phyloP scores from a whole-genome alignment of 495 filamentous ascomycete species.

The Penicillium ochrochloron region DNA sequence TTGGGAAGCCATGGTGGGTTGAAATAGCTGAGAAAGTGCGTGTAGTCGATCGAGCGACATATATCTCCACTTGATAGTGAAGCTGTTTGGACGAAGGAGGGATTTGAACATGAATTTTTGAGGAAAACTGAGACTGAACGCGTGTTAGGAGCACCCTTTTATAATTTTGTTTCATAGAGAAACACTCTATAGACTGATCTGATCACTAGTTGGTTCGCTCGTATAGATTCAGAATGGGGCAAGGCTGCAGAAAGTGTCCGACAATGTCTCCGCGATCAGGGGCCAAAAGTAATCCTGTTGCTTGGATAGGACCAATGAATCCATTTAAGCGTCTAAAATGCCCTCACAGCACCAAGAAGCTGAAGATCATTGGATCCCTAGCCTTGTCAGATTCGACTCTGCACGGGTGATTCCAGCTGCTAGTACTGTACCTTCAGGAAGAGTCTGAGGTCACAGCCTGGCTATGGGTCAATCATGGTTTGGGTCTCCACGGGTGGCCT shows the following conservation, averaged over 20 bases:
- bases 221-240: background rate
- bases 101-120: background rate
- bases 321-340: background rate
- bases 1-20: slow-evolving; percentile 19
- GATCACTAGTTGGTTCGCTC: background rate
- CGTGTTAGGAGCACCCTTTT: background rate
- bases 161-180: background rate
- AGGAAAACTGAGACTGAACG: background rate
- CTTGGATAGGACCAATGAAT: background rate
- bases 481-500: background rate
- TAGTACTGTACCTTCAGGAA: background rate
- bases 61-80: background rate
- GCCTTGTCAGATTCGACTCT: background rate
- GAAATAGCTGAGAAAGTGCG: background rate
- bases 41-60: background rate
- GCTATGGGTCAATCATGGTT: background rate
- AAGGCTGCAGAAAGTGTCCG: slow-evolving; percentile 34
- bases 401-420: background rate
- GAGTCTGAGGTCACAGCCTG: background rate
- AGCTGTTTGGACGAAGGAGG: background rate
- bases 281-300: background rate
- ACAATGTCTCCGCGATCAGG: slow-evolving; percentile 33
- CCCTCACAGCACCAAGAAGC: background rate
- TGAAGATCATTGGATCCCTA: background rate
- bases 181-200: background rate